Evolutionary conservation across 129 eudicot genomes (phyloP).

Genomic region (Chrysanthemum makinoi): DNA sequence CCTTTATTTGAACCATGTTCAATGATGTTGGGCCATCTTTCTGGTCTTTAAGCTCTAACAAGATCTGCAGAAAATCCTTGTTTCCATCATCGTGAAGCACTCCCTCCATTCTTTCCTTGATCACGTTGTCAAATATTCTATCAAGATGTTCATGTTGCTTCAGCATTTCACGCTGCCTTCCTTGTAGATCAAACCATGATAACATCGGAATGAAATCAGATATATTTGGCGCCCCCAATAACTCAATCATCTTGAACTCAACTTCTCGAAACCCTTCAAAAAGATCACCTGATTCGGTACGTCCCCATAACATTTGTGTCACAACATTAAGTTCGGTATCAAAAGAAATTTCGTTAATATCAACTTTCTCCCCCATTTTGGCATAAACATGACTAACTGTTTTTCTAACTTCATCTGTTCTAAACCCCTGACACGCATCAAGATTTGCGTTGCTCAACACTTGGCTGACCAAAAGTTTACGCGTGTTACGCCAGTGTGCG

Average conservation of each 20-base stretch:
- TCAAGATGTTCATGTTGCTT: constrained; percentile 30
- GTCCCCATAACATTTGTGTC: too few species aligned
- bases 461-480: too few species aligned
- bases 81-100: constrained; percentile 22
- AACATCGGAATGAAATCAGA: constrained; percentile 38
- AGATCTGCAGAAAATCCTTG: constrained; percentile 41
- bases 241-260: constrained; percentile 30
- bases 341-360: too few species aligned
- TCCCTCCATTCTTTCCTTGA: constrained; percentile 27
- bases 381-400: too few species aligned
- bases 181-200: constrained; percentile 39
- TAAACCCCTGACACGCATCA: too few species aligned
- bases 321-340: too few species aligned
- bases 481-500: constrained; percentile 20
- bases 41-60: constrained; percentile 33
- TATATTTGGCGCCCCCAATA: constrained; percentile 30
- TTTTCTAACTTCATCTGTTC: too few species aligned
- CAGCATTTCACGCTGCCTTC: constrained; percentile 37
- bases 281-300: too few species aligned
- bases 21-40: constrained; percentile 30
- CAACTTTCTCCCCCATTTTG: too few species aligned
- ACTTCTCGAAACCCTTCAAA: constrained; percentile 18
- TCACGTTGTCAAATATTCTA: constrained; percentile 12
- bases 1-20: constrained; percentile 37
- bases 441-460: too few species aligned